These are phyloP conservation scores for Penicillium aurantiogriseum DNA, from an alignment of 2,329 filamentous ascomycete species.

Conservation along the genomic window DNA sequence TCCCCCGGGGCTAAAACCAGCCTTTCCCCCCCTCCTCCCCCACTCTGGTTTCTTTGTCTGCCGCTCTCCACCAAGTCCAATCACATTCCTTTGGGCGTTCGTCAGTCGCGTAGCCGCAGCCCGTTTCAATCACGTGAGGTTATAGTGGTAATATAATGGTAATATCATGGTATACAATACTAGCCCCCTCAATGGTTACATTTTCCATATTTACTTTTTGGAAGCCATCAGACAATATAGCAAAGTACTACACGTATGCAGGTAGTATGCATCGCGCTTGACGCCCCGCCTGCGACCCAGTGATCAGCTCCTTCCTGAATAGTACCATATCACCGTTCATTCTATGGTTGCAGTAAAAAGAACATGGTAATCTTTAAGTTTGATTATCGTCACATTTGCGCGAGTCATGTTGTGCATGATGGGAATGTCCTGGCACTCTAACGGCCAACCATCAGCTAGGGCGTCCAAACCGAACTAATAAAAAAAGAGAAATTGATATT, in stretches of 20 bases:
- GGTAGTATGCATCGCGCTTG: neutral
- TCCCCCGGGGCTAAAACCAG: slow-evolving; percentile 9
- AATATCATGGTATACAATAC: neutral
- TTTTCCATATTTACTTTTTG: neutral
- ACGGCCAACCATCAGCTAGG: neutral
- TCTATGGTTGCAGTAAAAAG: neutral
- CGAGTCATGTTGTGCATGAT: slow-evolving; percentile 12
- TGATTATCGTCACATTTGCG: slow-evolving; percentile 3
- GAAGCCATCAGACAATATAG: too few species aligned
- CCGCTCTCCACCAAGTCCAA: slow-evolving; percentile 13
- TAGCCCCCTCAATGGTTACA: neutral
- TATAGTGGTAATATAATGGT: neutral
- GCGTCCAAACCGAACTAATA: neutral
- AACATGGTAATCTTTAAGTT: neutral
- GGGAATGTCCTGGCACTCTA: neutral
- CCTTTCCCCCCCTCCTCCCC: neutral
- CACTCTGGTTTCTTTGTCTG: slow-evolving; percentile 7
- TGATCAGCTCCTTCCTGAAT: neutral
- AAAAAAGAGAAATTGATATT: neutral
- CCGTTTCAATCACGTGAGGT: slow-evolving; percentile 16
- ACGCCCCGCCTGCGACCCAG: neutral
- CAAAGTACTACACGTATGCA: neutral
- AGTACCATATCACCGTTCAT: neutral
- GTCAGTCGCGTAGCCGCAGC: slow-evolving; percentile 29
- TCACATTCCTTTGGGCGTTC: slow-evolving; percentile 9